Evolutionary conservation across 306 rosid genomes (phyloP), one percentile per base, ranked within the genome.

Genomic region (Quercus alba): DNA sequence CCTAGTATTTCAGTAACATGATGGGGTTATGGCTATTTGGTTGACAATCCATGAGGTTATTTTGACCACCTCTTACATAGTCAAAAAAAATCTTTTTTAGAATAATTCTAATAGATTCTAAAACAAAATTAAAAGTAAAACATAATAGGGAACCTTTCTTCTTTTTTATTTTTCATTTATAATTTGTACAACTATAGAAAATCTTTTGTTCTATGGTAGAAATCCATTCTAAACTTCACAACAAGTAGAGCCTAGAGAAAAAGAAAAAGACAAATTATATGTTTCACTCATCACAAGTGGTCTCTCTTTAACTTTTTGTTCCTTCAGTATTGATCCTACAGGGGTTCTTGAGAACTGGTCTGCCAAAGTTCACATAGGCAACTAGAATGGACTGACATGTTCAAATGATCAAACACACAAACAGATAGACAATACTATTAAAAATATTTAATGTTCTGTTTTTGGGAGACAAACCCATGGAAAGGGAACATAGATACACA

Each of bases 331-430:
- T 31, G 33, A 90, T 84, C 93, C 95, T 38, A 68, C 70, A 26
- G 86, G 88, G 84, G 89, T 86, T 56, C 62, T 95, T 33, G 85
- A 78, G 41, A 89, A 84, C 81, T 95, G 98, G 99, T 93, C 94
- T 72, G 84, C 89, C 55, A 54, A 70, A 51, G 69, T 87, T 76
- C 86, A 84, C 77, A 38, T 81, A 3, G 90, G 99, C 86, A 84
- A 68, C 52, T 93, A 94, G 98, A 80, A 83, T 83, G 98, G 99
- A 75, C 55, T 95, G 58, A 75, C 85, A 57, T 95, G 99, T 83
- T 78, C 86, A 33, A 63, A 51, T 82, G 93, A 88, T 84, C 84
- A 86, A 31, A 31, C 33, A 31, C 33, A 31, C 5, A 31, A 31
- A 26, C 28, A 26, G 28, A 26, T 26, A 26, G 2, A 26, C 28